Conservation (phyloP, 352 stramenopile species). For the Phytophthora syringae region DNA sequence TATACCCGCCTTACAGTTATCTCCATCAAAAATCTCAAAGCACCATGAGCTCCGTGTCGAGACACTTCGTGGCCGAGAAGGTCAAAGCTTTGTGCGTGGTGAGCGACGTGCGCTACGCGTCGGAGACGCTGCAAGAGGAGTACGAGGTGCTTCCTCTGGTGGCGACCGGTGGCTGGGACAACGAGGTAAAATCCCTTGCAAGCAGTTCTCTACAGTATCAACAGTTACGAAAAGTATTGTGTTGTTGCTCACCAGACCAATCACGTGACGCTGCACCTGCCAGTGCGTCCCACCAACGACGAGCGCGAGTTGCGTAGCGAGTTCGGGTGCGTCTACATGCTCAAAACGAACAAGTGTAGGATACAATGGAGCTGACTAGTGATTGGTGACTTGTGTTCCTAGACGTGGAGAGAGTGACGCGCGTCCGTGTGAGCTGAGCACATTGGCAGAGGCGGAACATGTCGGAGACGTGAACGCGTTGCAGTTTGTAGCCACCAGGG, state of each 20-base stretch:
- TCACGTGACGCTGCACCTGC: constrained; percentile 59
- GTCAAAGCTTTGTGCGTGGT: constrained; percentile 66
- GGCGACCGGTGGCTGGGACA: constrained; percentile 64
- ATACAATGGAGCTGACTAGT: background rate
- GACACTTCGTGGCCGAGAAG: constrained; percentile 73
- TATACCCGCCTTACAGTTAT: background rate
- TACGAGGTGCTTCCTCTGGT: constrained; percentile 62
- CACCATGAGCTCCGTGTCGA: constrained; percentile 51
- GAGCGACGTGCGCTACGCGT: constrained; percentile 54
- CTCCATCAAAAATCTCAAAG: background rate
- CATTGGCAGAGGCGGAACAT: constrained; percentile 52
- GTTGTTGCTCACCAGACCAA: constrained; percentile 38
- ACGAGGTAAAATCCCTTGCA: constrained; percentile 34
- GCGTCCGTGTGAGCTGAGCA: constrained; percentile 49
- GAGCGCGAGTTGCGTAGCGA: constrained; percentile 56
- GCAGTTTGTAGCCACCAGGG: constrained; percentile 49
- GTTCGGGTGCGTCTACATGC: constrained; percentile 40
- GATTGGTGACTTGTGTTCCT: background rate
- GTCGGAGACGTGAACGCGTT: constrained; percentile 72
- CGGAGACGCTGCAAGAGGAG: constrained; percentile 35
- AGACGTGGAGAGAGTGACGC: constrained; percentile 18
- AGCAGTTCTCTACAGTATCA: too few relatives aligned
- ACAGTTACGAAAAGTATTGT: too few relatives aligned
- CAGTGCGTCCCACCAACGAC: constrained; percentile 49
- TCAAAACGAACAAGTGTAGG: background rate